Conservation (phyloP, 768 basidiomycete genomes). For the Boletus pseudo-olivaceus region DNA sequence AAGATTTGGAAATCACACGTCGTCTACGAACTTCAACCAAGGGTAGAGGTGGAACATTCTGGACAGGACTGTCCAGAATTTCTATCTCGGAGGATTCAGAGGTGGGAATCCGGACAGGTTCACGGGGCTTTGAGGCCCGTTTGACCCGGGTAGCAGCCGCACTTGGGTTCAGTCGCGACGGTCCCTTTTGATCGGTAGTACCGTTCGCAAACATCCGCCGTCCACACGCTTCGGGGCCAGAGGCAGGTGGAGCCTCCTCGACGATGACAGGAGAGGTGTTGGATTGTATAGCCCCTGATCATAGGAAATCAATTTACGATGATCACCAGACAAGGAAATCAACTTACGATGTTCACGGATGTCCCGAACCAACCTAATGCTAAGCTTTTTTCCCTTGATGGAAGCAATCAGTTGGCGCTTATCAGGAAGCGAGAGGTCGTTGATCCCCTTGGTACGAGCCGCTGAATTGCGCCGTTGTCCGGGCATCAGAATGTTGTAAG, state of each 20-base stretch:
- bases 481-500: neutral
- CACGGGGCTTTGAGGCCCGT: neutral
- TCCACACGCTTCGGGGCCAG: neutral
- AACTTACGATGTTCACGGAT: neutral
- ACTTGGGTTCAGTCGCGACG: neutral
- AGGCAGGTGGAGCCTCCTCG: neutral
- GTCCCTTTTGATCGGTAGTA: neutral
- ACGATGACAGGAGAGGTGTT: neutral
- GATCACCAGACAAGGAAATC: neutral
- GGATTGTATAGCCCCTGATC: neutral
- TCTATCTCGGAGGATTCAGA: neutral
- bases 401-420: neutral
- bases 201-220: neutral
- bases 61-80: neutral
- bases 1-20: too few relatives aligned
- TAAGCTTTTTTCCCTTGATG: neutral
- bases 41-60: neutral
- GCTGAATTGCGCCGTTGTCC: neutral
- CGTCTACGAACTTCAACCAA: neutral
- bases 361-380: neutral
- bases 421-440: neutral
- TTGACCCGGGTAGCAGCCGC: neutral
- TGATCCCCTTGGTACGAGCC: neutral
- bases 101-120: neutral
- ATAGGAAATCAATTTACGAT: too few relatives aligned